Conservation (phyloP, 345 rosid species). For the Hypericum perforatum region DNA sequence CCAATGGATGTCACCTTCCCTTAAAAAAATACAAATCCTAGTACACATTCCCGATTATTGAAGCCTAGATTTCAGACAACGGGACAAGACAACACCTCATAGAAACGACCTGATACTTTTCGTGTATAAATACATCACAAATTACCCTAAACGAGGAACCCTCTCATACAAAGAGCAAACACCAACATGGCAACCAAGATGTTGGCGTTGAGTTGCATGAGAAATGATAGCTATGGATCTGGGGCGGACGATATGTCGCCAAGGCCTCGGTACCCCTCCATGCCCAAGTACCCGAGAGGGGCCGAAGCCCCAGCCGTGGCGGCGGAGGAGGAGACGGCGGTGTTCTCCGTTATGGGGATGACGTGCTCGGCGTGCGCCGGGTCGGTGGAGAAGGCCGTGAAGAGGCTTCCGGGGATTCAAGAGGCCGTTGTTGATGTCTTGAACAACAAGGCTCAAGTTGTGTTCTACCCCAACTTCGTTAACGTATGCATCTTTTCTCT, state of each 20-base stretch:
- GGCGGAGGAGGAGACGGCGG: constrained; percentile 38
- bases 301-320: constrained; percentile 22
- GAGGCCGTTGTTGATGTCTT: constrained; percentile 73
- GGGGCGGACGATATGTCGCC: constrained; percentile 19
- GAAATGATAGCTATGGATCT: constrained; percentile 36
- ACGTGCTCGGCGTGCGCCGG: constrained; percentile 90
- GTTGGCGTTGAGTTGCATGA: constrained; percentile 50
- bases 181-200: constrained; percentile 59
- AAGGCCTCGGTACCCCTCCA: constrained; percentile 48
- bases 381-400: constrained; percentile 82
- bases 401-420: constrained; percentile 70
- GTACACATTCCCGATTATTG: no score
- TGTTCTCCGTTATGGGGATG: constrained; percentile 71
- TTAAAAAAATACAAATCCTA: no score
- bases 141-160: no score
- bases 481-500: constrained; percentile 30
- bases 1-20: no score
- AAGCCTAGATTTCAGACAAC: no score
- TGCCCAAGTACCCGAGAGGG: constrained; percentile 58
- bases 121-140: no score
- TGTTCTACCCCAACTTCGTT: constrained; percentile 49
- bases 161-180: no score
- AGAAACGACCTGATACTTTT: no score
- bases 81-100: no score
- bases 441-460: constrained; percentile 55